A percentile compares a stretch with the other conserved stretches of the same genome.
phyloP scores from a whole-genome alignment of 2,329 filamentous ascomycete species.

The Claviceps sp. region DNA sequence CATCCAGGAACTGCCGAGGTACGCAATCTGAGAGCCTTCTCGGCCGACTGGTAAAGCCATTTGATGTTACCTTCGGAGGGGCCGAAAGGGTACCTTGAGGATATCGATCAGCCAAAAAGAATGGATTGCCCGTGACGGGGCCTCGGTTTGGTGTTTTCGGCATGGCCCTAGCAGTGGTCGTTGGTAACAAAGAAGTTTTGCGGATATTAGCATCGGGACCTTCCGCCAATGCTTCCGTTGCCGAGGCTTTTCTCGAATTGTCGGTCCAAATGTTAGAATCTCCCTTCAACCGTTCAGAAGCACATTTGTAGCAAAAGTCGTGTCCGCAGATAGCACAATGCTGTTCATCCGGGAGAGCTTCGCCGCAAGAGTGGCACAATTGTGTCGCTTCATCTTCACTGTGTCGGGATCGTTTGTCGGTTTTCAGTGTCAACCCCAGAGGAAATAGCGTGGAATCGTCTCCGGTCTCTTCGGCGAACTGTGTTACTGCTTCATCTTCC shows the following conservation, averaged over 20 bases:
- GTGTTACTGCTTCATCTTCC: slow-evolving; percentile 12
- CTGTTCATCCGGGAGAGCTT: slow-evolving; percentile 22
- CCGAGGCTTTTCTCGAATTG: not conserved
- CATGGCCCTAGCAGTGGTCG: not conserved
- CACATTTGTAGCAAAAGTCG: slow-evolving; percentile 34
- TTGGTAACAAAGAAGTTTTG: too few relatives aligned
- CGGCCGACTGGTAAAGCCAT: slow-evolving; percentile 9
- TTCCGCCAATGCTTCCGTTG: not conserved
- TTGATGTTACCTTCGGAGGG: slow-evolving; percentile 12
- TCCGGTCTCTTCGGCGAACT: slow-evolving; percentile 22
- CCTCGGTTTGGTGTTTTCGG: slow-evolving; percentile 2
- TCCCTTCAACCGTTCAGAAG: slow-evolving; percentile 17
- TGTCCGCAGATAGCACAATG: slow-evolving; percentile 38
- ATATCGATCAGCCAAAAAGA: slow-evolving; percentile 18
- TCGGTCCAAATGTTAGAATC: not conserved
- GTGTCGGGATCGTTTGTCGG: slow-evolving; percentile 13
- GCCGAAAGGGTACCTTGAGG: slow-evolving; percentile 9
- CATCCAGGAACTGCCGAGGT: slow-evolving; percentile 10
- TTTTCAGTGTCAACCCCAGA: slow-evolving; percentile 30
- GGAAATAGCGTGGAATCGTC: slow-evolving; percentile 21
- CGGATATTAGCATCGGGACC: not conserved
- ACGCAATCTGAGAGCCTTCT: slow-evolving; percentile 18
- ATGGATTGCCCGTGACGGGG: slow-evolving; percentile 18
- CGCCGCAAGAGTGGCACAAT: slow-evolving; percentile 37
- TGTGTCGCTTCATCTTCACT: slow-evolving; percentile 16